Evolutionary conservation across 768 basidiomycete species (phyloP).

Genomic region (Boletus patriciae): DNA sequence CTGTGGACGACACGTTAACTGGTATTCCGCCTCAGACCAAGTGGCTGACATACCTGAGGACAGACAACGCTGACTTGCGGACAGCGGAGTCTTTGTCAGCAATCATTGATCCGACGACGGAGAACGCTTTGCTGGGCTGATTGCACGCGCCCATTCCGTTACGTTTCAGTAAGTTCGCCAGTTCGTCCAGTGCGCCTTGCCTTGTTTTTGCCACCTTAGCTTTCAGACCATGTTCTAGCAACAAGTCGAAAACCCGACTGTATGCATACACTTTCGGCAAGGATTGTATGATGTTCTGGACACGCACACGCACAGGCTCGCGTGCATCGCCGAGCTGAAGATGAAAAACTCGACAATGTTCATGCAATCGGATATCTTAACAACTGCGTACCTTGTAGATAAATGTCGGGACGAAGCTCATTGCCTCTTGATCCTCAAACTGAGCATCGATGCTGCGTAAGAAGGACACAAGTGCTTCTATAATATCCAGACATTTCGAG

Average conservation of each 20-base stretch:
- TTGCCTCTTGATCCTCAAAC: constrained; percentile 81
- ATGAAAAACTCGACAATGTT: constrained; percentile 1
- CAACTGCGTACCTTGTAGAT: constrained; percentile 71
- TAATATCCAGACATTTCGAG: constrained; percentile 84
- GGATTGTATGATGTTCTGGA: constrained; percentile 80
- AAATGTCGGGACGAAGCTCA: constrained; percentile 86
- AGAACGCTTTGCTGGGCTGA: constrained; percentile 78
- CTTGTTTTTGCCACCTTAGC: constrained; percentile 92
- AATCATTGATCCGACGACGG: constrained; percentile 73
- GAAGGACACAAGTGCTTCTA: constrained; percentile 76
- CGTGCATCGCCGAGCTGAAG: constrained; percentile 87
- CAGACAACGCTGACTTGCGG: constrained; percentile 80
- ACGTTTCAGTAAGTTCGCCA: constrained; percentile 72
- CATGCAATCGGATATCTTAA: neutral
- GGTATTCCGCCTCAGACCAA: constrained; percentile 3
- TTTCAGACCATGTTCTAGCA: constrained; percentile 86
- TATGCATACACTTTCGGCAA: constrained; percentile 91
- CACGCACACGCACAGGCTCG: constrained; percentile 75
- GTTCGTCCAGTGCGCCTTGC: constrained; percentile 82
- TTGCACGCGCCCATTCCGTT: constrained; percentile 77
- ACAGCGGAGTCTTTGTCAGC: constrained; percentile 88
- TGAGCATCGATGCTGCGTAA: constrained; percentile 72
- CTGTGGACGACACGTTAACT: constrained; percentile 40
- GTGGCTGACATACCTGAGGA: constrained; percentile 63
- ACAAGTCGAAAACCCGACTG: constrained; percentile 84